Percentiles rank a stretch among this genome's conserved stretches.
Evolutionary conservation across 2,329 filamentous ascomycete genomes (phyloP).

Genomic region (Leptographium lundbergii): DNA sequence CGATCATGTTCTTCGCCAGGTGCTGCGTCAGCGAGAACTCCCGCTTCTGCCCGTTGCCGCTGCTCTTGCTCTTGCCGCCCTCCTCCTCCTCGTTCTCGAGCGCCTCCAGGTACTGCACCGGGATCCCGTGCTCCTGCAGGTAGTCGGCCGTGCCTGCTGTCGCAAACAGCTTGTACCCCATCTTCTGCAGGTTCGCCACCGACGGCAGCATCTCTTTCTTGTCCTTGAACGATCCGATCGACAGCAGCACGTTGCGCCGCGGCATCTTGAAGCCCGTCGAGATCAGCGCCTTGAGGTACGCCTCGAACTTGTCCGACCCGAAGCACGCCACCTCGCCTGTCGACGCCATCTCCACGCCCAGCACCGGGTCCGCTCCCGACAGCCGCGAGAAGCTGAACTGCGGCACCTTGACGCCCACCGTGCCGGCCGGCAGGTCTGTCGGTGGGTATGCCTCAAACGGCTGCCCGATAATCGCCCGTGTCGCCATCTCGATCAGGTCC

Average conservation of each 20-base stretch:
- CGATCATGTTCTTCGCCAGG: constrained; percentile 93
- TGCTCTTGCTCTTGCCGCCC: not conserved
- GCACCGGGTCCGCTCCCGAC: constrained; percentile 87
- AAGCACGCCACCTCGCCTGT: constrained; percentile 98
- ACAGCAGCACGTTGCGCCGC: constrained; percentile 88
- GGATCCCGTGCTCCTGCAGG: constrained; percentile 81
- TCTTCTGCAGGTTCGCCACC: constrained; percentile 73
- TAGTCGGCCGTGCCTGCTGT: constrained; percentile 96
- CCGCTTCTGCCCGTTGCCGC: constrained; percentile 56
- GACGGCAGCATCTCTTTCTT: constrained; percentile 96
- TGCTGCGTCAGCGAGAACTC: constrained; percentile 97
- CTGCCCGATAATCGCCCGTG: constrained; percentile 84
- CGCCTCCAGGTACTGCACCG: constrained; percentile 87
- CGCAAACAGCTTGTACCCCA: constrained; percentile 92
- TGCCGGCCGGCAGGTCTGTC: constrained; percentile 61
- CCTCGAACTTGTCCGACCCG: constrained; percentile 90
- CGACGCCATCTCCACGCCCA: constrained; percentile 98
- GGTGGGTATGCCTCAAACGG: constrained; percentile 74
- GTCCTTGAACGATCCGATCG: constrained; percentile 94
- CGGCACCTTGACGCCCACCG: constrained; percentile 93
- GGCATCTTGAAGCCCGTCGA: constrained; percentile 95
- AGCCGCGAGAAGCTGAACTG: constrained; percentile 98
- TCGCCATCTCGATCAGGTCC: constrained; percentile 96
- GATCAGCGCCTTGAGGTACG: constrained; percentile 90
- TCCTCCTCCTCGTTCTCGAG: constrained; percentile 48